Conservation (phyloP, 2,329 filamentous ascomycete species). For the Diplodia corticola region DNA sequence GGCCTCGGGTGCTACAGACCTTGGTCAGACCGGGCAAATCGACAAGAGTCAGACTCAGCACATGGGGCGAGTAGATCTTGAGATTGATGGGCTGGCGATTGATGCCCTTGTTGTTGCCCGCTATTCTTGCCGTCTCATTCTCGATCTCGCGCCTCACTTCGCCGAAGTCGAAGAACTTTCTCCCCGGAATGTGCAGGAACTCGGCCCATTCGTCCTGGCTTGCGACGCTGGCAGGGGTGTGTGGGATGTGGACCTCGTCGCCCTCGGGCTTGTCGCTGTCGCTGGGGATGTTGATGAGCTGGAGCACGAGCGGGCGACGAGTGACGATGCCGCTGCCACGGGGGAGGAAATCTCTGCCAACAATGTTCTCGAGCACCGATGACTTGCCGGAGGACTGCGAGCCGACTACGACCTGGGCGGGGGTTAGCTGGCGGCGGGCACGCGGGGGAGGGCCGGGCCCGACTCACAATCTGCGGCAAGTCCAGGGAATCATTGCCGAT, state of each 20-base stretch:
- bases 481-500: constrained; percentile 98
- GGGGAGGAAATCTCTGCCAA: constrained; percentile 94
- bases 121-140: constrained; percentile 91
- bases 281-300: constrained; percentile 92
- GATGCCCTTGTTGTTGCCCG: constrained; percentile 97
- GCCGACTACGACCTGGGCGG: constrained; percentile 83
- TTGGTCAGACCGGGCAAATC: constrained; percentile 96
- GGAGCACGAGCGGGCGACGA: constrained; percentile 87
- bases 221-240: constrained; percentile 73
- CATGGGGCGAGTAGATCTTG: constrained; percentile 96
- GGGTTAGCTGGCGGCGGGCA: constrained; percentile 26
- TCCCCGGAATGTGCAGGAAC: constrained; percentile 90
- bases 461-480: constrained; percentile 97
- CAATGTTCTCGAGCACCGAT: constrained; percentile 97
- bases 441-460: constrained; percentile 37
- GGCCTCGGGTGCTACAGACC: constrained; percentile 48
- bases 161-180: constrained; percentile 85
- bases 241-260: constrained; percentile 67
- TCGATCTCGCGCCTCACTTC: constrained; percentile 97
- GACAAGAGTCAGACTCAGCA: constrained; percentile 92
- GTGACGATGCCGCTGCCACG: constrained; percentile 97
- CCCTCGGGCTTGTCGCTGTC: constrained; percentile 67
- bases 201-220: constrained; percentile 80
- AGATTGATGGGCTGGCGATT: constrained; percentile 97
- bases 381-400: constrained; percentile 99